Evolutionary conservation across 208 protist genomes (phyloP), one percentile per base, ranked within the genome.

Genomic region (Leptomonas pyrrhocoris): DNA sequence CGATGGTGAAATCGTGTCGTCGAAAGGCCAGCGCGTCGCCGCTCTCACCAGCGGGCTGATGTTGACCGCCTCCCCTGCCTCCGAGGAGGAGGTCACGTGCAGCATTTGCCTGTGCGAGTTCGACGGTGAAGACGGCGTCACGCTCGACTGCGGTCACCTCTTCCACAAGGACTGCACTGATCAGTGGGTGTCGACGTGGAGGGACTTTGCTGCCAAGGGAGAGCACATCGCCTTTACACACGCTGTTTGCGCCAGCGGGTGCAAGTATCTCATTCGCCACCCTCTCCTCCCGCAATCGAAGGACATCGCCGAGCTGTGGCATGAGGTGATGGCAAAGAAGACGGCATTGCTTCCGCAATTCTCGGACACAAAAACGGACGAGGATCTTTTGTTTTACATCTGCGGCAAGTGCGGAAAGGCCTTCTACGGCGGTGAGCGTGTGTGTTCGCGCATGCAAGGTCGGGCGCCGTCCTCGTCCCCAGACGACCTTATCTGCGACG

Each of bases 191-290:
- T 48, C 50, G 27, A 84, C 54, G 4, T 92, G 87, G 80, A 80
- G 91, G 50, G 75, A 80, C 64, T 96, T 91, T 65, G 74, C 71
- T 13, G 67, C 59, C 28, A 93, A 90, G 40, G 92, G 83, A 31
- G 79, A 90, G 34, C 92, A 93, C 67, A 71, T 96, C 27, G 80
- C 81, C n/a, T 96, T 96, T 63, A 96, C 85, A 0, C 88, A 86
- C 51, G 86, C 89, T n/a, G 68, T 91, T 18, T 96, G 92, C 65
- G 88, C 92, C 28, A 78, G 77, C 16, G 92, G 92, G 19, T 96
- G 92, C 79, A 89, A 86, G 55, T 73, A 68, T 48, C 78, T 86
- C 23, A 79, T 92, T 64, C 88, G 92, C 40, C 92, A 96, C 61
- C 66, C 85, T 9, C 60, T 73, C 19, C 42, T 91, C 12, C 43